These are phyloP conservation scores for Solanum etuberosum DNA, from an alignment of 257 asterid genomes.

Conservation along the genomic window DNA sequence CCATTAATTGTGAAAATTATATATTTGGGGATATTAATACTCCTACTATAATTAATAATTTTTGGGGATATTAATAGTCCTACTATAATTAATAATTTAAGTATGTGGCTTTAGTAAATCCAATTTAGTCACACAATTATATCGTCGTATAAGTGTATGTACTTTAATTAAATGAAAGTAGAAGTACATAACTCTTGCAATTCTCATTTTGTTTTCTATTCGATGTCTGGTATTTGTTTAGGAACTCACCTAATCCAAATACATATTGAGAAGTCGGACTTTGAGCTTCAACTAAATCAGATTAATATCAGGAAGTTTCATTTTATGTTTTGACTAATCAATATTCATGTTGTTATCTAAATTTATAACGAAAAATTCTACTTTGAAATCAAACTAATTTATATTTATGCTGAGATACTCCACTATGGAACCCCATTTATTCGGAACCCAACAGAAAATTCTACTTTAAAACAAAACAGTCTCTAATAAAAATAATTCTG, in stretches of 20 bases:
- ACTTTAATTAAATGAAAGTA: not conserved
- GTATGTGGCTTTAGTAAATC: not conserved
- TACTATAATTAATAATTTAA: not conserved
- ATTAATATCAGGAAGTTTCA: not conserved
- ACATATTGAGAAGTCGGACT: not conserved
- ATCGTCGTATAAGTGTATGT: not conserved
- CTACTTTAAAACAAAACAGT: not conserved
- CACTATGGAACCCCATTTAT: not conserved
- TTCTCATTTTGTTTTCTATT: not conserved
- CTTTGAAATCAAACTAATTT: not conserved
- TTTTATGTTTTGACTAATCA: not conserved
- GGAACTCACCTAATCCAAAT: not conserved
- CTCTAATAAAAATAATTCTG: not conserved
- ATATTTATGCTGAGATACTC: not conserved
- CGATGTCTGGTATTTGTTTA: not conserved
- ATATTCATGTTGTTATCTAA: not conserved
- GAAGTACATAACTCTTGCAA: not conserved
- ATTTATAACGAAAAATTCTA: not conserved
- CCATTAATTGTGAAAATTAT: not conserved
- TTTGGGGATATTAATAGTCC: not conserved
- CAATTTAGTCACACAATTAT: not conserved
- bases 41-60: not conserved
- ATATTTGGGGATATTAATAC: not conserved
- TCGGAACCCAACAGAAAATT: not conserved
- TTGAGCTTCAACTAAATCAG: not conserved